Conservation (phyloP, 2,329 filamentous ascomycete genomes). For the Xylariomycetidae sp. region DNA sequence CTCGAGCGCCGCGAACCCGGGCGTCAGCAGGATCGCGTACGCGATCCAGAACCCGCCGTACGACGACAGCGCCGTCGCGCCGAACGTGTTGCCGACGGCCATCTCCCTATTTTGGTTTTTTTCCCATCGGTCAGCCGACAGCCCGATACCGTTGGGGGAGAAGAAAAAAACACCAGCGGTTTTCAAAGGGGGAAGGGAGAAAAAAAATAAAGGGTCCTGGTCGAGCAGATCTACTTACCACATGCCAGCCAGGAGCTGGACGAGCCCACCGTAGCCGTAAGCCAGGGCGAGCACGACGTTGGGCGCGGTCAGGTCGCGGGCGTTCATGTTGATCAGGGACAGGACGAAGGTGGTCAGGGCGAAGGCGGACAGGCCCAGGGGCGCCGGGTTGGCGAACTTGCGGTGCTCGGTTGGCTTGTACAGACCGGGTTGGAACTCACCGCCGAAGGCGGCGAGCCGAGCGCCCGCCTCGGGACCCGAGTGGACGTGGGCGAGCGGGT, state of each 20-base stretch:
- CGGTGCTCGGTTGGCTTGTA: slow-evolving; percentile 61
- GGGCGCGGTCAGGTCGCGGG: slow-evolving; percentile 54
- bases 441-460: slow-evolving; percentile 59
- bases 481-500: slow-evolving; percentile 35
- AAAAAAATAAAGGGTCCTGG: neutral
- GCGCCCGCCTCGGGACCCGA: slow-evolving; percentile 27
- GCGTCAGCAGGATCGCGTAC: slow-evolving; percentile 68
- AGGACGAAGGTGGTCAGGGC: slow-evolving; percentile 80
- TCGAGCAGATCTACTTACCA: slow-evolving; percentile 53
- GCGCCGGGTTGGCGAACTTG: slow-evolving; percentile 76
- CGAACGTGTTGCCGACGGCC: slow-evolving; percentile 82
- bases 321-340: slow-evolving; percentile 66
- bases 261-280: slow-evolving; percentile 71
- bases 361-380: slow-evolving; percentile 72
- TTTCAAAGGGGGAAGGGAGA: neutral
- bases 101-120: slow-evolving; percentile 62
- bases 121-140: slow-evolving; percentile 83
- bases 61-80: slow-evolving; percentile 74
- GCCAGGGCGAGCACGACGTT: slow-evolving; percentile 67
- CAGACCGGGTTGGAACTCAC: slow-evolving; percentile 67
- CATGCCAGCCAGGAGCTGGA: slow-evolving; percentile 80
- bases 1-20: slow-evolving; percentile 55
- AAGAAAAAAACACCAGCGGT: too few relatives aligned
- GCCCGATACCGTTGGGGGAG: too few relatives aligned
- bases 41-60: slow-evolving; percentile 83